phyloP scores from a whole-genome alignment of 2,329 filamentous ascomycete genomes.

The Blumeria graminis region DNA sequence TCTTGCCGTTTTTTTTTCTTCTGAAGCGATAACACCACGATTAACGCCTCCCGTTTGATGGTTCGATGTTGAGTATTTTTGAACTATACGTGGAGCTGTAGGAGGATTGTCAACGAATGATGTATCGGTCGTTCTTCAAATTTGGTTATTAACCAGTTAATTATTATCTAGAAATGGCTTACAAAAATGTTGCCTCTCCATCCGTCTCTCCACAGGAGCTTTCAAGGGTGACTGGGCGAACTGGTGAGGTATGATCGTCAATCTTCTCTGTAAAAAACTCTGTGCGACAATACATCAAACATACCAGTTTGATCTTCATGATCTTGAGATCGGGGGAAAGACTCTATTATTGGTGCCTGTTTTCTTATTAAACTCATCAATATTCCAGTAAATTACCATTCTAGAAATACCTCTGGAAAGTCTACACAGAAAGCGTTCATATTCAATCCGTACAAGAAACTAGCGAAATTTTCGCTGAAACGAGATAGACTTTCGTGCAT shows the following conservation, averaged over 20 bases:
- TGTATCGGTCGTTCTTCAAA: constrained; percentile 59
- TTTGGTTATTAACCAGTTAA: constrained; percentile 4
- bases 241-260: constrained; percentile 5
- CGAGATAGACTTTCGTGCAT: constrained; percentile 87
- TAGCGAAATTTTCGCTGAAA: constrained; percentile 89
- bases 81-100: constrained; percentile 25
- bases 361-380: constrained; percentile 15
- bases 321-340: constrained; percentile 44
- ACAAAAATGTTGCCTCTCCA: constrained; percentile 68
- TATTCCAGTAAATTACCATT: background rate
- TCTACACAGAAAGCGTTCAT: constrained; percentile 99
- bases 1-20: constrained; percentile 13
- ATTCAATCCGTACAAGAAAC: constrained; percentile 85
- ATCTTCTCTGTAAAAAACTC: background rate
- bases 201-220: constrained; percentile 21
- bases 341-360: constrained; percentile 55
- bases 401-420: constrained; percentile 60
- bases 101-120: constrained; percentile 72
- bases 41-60: constrained; percentile 7
- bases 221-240: constrained; percentile 16
- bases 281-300: constrained; percentile 1
- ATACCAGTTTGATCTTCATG: constrained; percentile 26
- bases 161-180: constrained; percentile 14
- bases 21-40: background rate
- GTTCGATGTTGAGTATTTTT: constrained; percentile 17